Percentiles rank a stretch among this genome's conserved stretches.
Conservation (phyloP, 495 filamentous ascomycete genomes). For the Neurospora sp. region DNA sequence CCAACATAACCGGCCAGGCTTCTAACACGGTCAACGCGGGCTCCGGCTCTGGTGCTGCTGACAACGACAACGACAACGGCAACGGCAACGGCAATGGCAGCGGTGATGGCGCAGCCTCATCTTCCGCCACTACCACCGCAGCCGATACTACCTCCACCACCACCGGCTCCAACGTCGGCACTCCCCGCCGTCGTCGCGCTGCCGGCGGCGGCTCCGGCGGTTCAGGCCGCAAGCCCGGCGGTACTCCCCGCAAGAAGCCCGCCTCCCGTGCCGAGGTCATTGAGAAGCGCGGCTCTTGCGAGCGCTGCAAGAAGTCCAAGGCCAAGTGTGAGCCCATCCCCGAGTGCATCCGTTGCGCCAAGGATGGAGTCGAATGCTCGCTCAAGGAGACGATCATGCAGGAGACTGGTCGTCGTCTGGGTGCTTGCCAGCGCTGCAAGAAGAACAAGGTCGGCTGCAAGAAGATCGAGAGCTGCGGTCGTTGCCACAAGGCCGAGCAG, state of each 20-base stretch:
- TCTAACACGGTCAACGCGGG: background rate
- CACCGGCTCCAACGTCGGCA: background rate
- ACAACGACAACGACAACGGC: background rate
- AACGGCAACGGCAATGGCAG: background rate
- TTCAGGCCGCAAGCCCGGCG: background rate
- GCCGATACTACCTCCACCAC: background rate
- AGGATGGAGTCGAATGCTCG: background rate
- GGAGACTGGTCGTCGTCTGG: background rate
- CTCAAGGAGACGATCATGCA: background rate
- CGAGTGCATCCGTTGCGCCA: background rate
- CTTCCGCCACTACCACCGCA: background rate
- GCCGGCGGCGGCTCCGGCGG: background rate
- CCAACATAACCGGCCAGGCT: background rate
- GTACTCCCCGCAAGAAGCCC: background rate
- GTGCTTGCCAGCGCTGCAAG: background rate
- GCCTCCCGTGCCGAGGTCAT: background rate
- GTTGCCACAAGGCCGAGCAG: background rate
- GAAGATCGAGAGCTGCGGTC: background rate
- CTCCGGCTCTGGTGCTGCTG: background rate
- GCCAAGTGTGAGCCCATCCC: background rate
- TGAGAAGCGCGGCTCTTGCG: background rate
- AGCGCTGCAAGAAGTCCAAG: background rate
- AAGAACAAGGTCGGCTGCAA: background rate
- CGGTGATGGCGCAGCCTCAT: background rate
- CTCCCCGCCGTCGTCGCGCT: background rate